Evolutionary conservation across 73 alveolate genomes (phyloP).

Genomic region (Paramecium caudatum): DNA sequence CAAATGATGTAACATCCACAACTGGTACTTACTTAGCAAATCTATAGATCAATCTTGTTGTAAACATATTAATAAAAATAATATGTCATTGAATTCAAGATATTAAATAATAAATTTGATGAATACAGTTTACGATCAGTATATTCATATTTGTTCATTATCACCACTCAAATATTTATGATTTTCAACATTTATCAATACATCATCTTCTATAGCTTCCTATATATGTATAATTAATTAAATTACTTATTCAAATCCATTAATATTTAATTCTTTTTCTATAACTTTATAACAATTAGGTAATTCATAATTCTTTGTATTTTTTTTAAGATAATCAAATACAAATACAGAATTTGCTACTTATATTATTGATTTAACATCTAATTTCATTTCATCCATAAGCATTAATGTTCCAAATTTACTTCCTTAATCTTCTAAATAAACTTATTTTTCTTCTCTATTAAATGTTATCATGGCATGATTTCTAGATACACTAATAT

Average conservation of each 20-base stretch:
- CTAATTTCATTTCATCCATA: background rate
- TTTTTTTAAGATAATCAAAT: slow-evolving; percentile 32
- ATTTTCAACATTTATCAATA: slow-evolving; percentile 37
- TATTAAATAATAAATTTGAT: too few species aligned
- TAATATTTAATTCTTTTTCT: slow-evolving; percentile 4
- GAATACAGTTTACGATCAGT: slow-evolving; percentile 43
- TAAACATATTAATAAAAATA: slow-evolving; percentile 12
- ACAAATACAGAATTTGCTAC: slow-evolving; percentile 34
- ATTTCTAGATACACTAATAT: slow-evolving; percentile 42
- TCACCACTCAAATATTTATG: slow-evolving; percentile 48
- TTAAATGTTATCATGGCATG: slow-evolving; percentile 28
- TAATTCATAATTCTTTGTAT: slow-evolving; percentile 28
- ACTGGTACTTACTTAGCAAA: slow-evolving; percentile 70
- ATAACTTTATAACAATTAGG: slow-evolving; percentile 22
- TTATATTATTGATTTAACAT: background rate
- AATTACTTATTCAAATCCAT: background rate
- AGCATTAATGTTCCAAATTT: slow-evolving; percentile 53
- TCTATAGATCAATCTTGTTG: slow-evolving; percentile 42
- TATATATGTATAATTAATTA: background rate
- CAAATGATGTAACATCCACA: slow-evolving; percentile 71
- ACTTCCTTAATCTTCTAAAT: slow-evolving; percentile 16
- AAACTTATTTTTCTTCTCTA: background rate
- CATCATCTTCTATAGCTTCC: slow-evolving; percentile 39
- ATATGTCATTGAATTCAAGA: background rate
- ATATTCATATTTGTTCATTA: slow-evolving; percentile 1